Conservation (phyloP, 257 asterid species). For the Eustoma russellianum region DNA sequence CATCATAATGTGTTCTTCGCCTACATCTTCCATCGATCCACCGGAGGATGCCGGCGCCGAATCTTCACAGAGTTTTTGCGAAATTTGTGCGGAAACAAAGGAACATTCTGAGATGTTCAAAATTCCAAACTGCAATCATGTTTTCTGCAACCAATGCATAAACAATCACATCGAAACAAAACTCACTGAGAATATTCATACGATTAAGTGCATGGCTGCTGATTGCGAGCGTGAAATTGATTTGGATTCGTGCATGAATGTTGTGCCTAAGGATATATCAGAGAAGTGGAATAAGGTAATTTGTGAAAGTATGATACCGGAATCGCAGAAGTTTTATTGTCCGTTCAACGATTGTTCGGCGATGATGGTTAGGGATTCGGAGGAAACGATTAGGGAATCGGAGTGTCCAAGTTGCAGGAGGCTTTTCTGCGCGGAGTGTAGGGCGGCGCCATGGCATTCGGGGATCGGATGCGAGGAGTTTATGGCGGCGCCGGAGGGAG, state of each 20-base stretch:
- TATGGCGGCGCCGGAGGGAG: slow-evolving; percentile 12
- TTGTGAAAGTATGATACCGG: slow-evolving; percentile 29
- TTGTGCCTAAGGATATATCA: slow-evolving; percentile 12
- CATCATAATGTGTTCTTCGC: no score
- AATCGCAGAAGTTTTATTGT: slow-evolving; percentile 24
- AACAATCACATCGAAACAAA: slow-evolving; percentile 22
- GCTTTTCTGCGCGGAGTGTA: slow-evolving; percentile 20
- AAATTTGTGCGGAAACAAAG: slow-evolving; percentile 47
- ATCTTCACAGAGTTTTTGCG: slow-evolving; percentile 20
- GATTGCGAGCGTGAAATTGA: slow-evolving; percentile 32
- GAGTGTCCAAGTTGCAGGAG: slow-evolving; percentile 17
- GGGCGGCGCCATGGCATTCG: slow-evolving; percentile 18
- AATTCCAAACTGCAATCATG: slow-evolving; percentile 27
- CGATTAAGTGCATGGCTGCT: slow-evolving; percentile 39
- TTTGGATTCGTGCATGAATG: slow-evolving; percentile 11
- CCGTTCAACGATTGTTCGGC: slow-evolving; percentile 24
- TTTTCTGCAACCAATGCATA: slow-evolving; percentile 41
- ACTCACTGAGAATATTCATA: slow-evolving; percentile 3
- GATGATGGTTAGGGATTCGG: slow-evolving; percentile 14
- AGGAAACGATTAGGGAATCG: neutral
- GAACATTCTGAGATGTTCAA: slow-evolving; percentile 19
- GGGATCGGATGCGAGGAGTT: slow-evolving; percentile 14
- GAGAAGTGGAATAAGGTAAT: slow-evolving; percentile 29
- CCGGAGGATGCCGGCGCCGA: no score
- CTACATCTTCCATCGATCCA: slow-evolving; percentile 5